Conservation (phyloP, 805 yeast species). For the Starmerella bombi region DNA sequence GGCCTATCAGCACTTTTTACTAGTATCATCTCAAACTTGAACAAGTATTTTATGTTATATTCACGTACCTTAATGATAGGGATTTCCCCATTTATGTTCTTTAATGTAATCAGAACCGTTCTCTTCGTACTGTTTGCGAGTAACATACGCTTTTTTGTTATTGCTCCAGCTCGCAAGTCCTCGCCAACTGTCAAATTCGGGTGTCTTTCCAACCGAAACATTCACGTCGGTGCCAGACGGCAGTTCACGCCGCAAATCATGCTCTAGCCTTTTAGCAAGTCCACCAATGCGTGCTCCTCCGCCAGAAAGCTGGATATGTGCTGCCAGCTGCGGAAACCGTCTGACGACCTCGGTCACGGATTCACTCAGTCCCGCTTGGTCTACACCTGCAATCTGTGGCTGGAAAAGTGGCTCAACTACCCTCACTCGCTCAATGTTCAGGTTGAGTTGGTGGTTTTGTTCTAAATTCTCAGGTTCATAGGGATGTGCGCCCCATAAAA, state of each 20-base stretch:
- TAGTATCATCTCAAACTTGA: too few relatives aligned
- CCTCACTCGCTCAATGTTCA: conserved; percentile 80
- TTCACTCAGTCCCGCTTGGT: conserved; percentile 89
- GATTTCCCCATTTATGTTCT: conserved; percentile 12
- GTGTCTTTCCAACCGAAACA: conserved; percentile 53
- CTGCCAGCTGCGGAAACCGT: conserved; percentile 33
- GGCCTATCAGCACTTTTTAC: too few relatives aligned
- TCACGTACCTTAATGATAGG: conserved; percentile 8
- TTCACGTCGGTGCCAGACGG: conserved; percentile 53
- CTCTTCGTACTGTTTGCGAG: conserved; percentile 69
- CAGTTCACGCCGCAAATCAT: conserved; percentile 55
- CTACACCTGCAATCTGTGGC: conserved; percentile 87
- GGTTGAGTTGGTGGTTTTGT: conserved; percentile 78
- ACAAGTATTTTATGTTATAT: too few relatives aligned
- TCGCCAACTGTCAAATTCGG: conserved; percentile 75
- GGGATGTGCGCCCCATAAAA: conserved; percentile 79
- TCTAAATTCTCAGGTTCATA: conserved; percentile 71
- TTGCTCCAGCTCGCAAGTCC: conserved; percentile 80
- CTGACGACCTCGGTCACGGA: conserved; percentile 49
- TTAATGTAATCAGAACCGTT: conserved; percentile 62
- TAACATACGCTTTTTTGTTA: conserved; percentile 37
- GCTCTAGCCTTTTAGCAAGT: conserved; percentile 50
- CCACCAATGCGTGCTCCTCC: conserved; percentile 61
- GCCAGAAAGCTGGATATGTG: conserved; percentile 71
- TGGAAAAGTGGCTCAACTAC: conserved; percentile 88